Evolutionary conservation across 2,329 filamentous ascomycete species (phyloP).

Genomic region (Byssochlamys sp.): DNA sequence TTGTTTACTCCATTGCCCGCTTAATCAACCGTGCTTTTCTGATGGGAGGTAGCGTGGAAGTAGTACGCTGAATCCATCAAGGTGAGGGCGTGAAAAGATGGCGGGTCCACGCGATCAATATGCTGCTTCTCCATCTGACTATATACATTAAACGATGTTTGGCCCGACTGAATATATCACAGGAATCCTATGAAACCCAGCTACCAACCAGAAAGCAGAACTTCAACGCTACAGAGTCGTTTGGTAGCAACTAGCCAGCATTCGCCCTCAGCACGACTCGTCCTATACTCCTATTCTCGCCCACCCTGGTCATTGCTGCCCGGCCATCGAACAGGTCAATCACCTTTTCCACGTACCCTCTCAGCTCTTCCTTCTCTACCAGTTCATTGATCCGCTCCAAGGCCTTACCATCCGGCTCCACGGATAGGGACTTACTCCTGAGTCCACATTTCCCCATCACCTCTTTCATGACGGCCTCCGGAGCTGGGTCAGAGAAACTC

Average conservation of each 20-base stretch:
- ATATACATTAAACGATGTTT: not conserved
- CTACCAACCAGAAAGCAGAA: not conserved
- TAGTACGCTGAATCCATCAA: not conserved
- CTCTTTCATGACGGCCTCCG: slow-evolving; percentile 2
- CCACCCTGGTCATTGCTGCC: slow-evolving; percentile 20
- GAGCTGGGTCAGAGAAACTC: slow-evolving; percentile 10
- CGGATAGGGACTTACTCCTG: slow-evolving; percentile 27
- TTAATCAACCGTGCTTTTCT: not conserved
- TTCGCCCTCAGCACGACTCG: slow-evolving; percentile 8
- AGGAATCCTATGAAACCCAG: not conserved
- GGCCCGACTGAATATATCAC: not conserved
- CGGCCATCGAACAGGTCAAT: slow-evolving; percentile 26
- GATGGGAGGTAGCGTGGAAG: not conserved
- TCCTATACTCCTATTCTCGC: slow-evolving; percentile 6
- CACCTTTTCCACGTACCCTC: slow-evolving; percentile 23
- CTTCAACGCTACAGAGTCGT: not conserved
- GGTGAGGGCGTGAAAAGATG: too few species aligned
- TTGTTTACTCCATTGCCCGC: slow-evolving; percentile 1
- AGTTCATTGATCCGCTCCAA: slow-evolving; percentile 25
- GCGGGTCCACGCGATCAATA: too few species aligned
- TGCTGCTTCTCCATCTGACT: too few species aligned
- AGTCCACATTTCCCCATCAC: slow-evolving; percentile 15
- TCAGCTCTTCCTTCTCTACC: slow-evolving; percentile 25
- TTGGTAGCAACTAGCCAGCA: not conserved
- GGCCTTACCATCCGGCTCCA: slow-evolving; percentile 26